Evolutionary conservation across 202 grass and related monocot species (phyloP).

Genomic region (Panicum virgatum): DNA sequence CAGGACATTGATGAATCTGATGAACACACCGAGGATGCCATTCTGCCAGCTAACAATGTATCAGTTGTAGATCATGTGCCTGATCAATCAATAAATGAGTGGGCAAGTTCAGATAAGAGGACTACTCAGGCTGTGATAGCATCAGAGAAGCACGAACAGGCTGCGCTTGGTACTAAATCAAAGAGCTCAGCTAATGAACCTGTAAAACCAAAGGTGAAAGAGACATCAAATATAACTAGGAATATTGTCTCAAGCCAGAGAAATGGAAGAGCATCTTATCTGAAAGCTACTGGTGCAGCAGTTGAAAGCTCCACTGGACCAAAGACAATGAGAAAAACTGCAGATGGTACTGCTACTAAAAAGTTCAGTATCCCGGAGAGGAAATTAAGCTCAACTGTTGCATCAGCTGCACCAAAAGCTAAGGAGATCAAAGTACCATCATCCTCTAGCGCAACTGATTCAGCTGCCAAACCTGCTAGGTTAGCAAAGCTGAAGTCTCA

Average conservation of each 20-base stretch:
- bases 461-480: slow-evolving; percentile 18
- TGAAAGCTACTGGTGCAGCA: slow-evolving; percentile 25
- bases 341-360: slow-evolving; percentile 16
- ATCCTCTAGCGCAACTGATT: slow-evolving; percentile 16
- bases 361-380: slow-evolving; percentile 11
- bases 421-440: slow-evolving; percentile 43
- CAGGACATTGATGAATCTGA: slow-evolving; percentile 43
- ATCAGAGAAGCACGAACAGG: background rate
- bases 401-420: slow-evolving; percentile 34
- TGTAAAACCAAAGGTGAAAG: slow-evolving; percentile 25
- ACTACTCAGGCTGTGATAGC: background rate
- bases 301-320: slow-evolving; percentile 27
- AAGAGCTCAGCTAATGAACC: background rate
- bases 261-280: slow-evolving; percentile 25
- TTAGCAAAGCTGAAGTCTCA: slow-evolving; percentile 28
- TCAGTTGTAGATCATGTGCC: background rate
- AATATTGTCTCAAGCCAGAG: background rate
- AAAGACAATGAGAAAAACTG: slow-evolving; percentile 32
- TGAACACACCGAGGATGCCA: slow-evolving; percentile 10
- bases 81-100: slow-evolving; percentile 9
- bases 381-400: background rate
- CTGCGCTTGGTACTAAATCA: slow-evolving; percentile 1
- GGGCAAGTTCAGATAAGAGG: slow-evolving; percentile 23
- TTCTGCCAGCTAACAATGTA: background rate
- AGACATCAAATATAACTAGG: background rate